These are phyloP conservation scores for Notholithocarpus densiflorus DNA, from an alignment of 306 rosid species.

Conservation along the genomic window DNA sequence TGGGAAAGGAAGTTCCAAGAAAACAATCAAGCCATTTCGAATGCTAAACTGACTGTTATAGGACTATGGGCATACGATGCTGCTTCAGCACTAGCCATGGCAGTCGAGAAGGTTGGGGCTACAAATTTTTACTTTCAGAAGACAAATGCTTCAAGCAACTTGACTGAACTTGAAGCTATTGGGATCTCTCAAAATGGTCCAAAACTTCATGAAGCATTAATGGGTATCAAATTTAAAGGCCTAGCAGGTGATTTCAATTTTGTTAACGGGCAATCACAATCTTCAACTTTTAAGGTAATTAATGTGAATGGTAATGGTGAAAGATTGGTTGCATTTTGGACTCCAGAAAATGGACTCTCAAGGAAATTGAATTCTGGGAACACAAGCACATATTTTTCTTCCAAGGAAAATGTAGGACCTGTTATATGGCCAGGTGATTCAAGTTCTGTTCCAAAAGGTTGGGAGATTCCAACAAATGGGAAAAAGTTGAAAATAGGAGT, in stretches of 20 bases:
- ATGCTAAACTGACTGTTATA: no score
- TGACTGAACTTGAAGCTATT: conserved; percentile 35
- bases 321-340: no score
- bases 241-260: conserved; percentile 18
- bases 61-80: conserved; percentile 33
- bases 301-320: no score
- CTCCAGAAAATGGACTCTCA: no score
- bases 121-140: not conserved
- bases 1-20: conserved; percentile 38
- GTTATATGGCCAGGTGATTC: not conserved
- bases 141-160: conserved; percentile 10
- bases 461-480: no score
- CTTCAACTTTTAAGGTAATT: not conserved
- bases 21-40: not conserved
- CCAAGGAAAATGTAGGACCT: conserved; percentile 14
- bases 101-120: conserved; percentile 38
- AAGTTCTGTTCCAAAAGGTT: no score
- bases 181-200: conserved; percentile 38
- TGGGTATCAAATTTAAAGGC: conserved; percentile 1
- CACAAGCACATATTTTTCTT: not conserved
- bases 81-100: conserved; percentile 51
- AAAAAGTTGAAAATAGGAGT: no score
- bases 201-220: conserved; percentile 28
- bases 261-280: conserved; percentile 13
- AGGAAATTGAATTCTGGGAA: no score